A percentile compares a stretch with the other conserved stretches of the same genome.
Evolutionary conservation across 495 filamentous ascomycete genomes (phyloP).

Genomic region (Letharia columbiana): DNA sequence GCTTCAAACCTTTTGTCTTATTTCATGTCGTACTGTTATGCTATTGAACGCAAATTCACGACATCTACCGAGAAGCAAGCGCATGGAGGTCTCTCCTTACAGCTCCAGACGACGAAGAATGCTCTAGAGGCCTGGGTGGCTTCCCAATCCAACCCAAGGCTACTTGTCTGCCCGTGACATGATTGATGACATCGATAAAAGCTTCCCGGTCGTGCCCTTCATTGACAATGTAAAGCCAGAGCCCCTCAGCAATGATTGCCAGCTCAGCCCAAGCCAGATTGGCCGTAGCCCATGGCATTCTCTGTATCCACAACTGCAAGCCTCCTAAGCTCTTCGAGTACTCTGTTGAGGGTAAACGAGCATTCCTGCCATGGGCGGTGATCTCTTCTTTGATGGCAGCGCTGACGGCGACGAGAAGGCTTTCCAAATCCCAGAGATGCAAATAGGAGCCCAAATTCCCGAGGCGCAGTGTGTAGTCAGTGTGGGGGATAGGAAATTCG

Average conservation of each 20-base stretch:
- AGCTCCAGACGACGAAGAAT: background rate
- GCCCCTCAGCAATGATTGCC: background rate
- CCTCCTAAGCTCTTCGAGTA: background rate
- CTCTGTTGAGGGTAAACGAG: background rate
- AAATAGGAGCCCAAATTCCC: background rate
- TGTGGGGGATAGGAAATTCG: background rate
- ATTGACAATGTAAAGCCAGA: slow-evolving; percentile 1
- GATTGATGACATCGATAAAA: background rate
- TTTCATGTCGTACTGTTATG: background rate
- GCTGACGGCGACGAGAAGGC: background rate
- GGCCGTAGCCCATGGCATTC: background rate
- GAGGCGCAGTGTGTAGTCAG: background rate
- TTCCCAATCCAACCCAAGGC: background rate
- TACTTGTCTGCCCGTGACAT: background rate
- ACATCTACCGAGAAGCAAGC: background rate
- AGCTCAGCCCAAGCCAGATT: slow-evolving; percentile 1
- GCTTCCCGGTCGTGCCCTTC: background rate
- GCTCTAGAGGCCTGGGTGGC: background rate
- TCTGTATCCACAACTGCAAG: background rate
- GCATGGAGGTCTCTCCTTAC: background rate
- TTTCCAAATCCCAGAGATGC: background rate
- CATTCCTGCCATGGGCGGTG: background rate
- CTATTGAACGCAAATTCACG: background rate
- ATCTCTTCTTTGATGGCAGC: background rate
- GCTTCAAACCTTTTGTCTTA: background rate